Evolutionary conservation across 2,329 filamentous ascomycete genomes (phyloP).

Genomic region (Fusarium anthophilum): DNA sequence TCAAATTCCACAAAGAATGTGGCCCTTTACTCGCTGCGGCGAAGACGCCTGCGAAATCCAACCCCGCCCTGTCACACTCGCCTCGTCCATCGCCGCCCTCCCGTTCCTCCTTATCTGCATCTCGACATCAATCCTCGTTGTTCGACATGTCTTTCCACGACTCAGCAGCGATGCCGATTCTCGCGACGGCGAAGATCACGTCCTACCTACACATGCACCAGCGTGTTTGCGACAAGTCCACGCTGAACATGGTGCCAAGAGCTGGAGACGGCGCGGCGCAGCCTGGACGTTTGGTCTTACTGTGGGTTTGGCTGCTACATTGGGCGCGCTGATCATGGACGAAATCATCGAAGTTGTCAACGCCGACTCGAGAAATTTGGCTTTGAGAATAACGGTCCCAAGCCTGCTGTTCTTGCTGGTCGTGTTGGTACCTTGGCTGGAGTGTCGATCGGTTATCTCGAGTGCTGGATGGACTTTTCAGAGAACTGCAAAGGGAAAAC

Average conservation of each 20-base stretch:
- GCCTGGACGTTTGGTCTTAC: slow-evolving; percentile 79
- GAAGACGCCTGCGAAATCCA: slow-evolving; percentile 64
- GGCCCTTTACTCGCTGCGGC: slow-evolving; percentile 60
- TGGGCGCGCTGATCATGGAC: slow-evolving; percentile 83
- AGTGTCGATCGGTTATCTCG: slow-evolving; percentile 73
- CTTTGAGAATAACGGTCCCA: slow-evolving; percentile 75
- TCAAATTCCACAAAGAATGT: slow-evolving; percentile 43
- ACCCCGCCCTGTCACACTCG: slow-evolving; percentile 52
- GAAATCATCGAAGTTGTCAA: slow-evolving; percentile 83
- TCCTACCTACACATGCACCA: slow-evolving; percentile 70
- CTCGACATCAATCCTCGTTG: slow-evolving; percentile 68
- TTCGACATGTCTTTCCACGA: slow-evolving; percentile 76
- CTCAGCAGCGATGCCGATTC: slow-evolving; percentile 65
- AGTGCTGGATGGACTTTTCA: slow-evolving; percentile 70
- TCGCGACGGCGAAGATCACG: slow-evolving; percentile 67
- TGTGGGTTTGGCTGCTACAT: slow-evolving; percentile 78
- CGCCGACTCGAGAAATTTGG: slow-evolving; percentile 71
- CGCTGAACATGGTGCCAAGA: slow-evolving; percentile 65
- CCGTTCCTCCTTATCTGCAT: slow-evolving; percentile 79
- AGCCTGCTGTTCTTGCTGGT: slow-evolving; percentile 77
- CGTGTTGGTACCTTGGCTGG: slow-evolving; percentile 79
- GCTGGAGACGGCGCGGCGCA: slow-evolving; percentile 60
- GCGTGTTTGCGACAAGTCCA: slow-evolving; percentile 66
- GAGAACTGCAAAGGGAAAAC: slow-evolving; percentile 63
- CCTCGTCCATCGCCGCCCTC: slow-evolving; percentile 67